Evolutionary conservation across 495 filamentous ascomycete species (phyloP), one percentile per base, ranked within the genome.

Genomic region (Xylaria intraflava): DNA sequence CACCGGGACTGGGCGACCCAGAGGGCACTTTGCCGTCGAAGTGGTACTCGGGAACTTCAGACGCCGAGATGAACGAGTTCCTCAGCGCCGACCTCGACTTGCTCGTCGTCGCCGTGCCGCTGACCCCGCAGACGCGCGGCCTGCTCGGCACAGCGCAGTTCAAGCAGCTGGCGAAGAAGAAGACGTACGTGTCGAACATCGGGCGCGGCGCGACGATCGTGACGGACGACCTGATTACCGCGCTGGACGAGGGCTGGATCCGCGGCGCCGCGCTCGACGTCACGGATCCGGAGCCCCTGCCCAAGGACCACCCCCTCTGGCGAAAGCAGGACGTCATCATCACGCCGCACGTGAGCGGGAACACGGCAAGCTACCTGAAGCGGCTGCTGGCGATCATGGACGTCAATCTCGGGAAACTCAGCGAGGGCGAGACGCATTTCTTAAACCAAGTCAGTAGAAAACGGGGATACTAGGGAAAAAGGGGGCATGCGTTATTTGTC

Each of bases 281-380:
- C 0, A 88, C 89, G 31, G 89, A 93, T 49, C 88, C 88, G 0
- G 90, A 96, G 61, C 90, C 90, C 0, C 62, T 95, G 58, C 86
- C 87, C 0, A 55, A 71, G 23, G 83, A 85, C 9, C 78, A 84
- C 66, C 78, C 83, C 51, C 65, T 95, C 29, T 93, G 88, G 82
- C 79, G 77, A n/a, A 70, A 83, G 58, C 75, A 80, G 52, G 90
- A 92, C 71, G 74, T 87, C 22, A 78, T 84, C 42, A 77, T 95
- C 47, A 91, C 86, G 55, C 90, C 90, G 27, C 90, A 95, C 77
- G 69, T 90, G 16, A 89, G 87, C 67, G 80, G 84, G 1, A 41
- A 75, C 43, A 82, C 81, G 6, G 68, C 61, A 14, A 73, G 74
- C 42, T 88, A 90, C 70, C 68, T 73, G 9, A 66, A 77, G 35